Base-by-base conservation (phyloP, 2,329 filamentous ascomycete genomes). In the Dichotomopilus funicola region DNA sequence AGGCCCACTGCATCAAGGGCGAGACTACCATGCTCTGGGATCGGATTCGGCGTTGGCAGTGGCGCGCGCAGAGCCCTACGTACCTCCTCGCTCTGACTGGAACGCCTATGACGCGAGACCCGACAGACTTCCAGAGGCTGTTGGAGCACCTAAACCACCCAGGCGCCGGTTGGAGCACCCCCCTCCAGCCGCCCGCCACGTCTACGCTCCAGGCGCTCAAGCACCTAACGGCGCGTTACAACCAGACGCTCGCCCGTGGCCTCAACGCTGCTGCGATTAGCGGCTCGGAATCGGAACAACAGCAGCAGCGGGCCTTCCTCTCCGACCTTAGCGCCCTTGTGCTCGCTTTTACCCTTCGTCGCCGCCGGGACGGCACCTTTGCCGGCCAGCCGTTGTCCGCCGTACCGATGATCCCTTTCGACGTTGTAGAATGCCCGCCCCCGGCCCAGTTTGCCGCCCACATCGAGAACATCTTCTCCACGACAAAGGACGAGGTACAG, bases 1-100 rank as follows among this genome's bases (percentile, higher is more conserved):
- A 50, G 48, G 38, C 27, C 19, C 48, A 50, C 48, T 35, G 37
- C 48, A 42, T 50, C 48, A 41, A 50, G 47, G 37, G 48, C 48
- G 35, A 40, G 35, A 40, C 35, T 12, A 49, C 47, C 5, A 42
- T 49, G 37, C 37, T 49, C 48, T 49, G 46, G 48, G 37, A 34
- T 49, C 27, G 37, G 34, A 49, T 49, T 27, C 48, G 37, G 35
- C 46, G 46, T 40, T 49, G 35, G 46, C 46, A 37, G 34, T 37
- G 45, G 45, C 45, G 45, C 34, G 34, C 45, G 13, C 45, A 13
- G 45, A 48, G 45, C 27, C 45, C 47, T 11, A 42, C 38, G n/a
- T 50, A 42, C 48, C 37, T 50, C 38, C 48, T 50, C 5, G 48
- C 37, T 6, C 48, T 50, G 27, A 34, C 48, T 9, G 48, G 48